Conservation (phyloP, 345 rosid genomes). For the Lepidium africanum region DNA sequence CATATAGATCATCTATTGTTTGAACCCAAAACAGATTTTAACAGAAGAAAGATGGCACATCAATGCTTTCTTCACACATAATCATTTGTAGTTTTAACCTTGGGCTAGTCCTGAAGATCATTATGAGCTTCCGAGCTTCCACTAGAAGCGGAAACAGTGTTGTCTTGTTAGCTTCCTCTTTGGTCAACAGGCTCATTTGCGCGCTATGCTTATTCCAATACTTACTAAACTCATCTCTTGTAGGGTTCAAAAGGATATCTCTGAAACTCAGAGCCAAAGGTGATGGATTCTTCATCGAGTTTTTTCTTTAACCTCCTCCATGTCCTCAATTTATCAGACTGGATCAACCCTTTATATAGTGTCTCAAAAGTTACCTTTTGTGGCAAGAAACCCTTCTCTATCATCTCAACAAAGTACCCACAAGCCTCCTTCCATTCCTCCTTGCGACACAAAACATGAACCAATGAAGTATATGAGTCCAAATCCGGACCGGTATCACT, state of each 20-base stretch:
- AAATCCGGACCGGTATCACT: slow-evolving; percentile 54
- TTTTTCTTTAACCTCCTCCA: slow-evolving; percentile 91
- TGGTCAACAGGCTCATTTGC: too few relatives aligned
- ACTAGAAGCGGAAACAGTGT: too few relatives aligned
- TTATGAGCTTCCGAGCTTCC: too few relatives aligned
- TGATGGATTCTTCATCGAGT: slow-evolving; percentile 69
- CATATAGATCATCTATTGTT: too few relatives aligned
- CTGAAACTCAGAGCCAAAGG: slow-evolving; percentile 67
- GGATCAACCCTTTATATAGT: slow-evolving; percentile 69
- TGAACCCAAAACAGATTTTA: too few relatives aligned
- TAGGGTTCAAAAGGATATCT: slow-evolving; percentile 60
- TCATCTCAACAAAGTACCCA: slow-evolving; percentile 76
- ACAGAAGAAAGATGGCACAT: too few relatives aligned
- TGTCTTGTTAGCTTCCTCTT: too few relatives aligned
- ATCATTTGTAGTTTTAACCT: too few relatives aligned
- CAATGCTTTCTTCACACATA: too few relatives aligned
- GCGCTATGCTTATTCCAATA: too few relatives aligned
- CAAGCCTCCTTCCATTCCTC: slow-evolving; percentile 76
- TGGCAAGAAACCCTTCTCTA: slow-evolving; percentile 81
- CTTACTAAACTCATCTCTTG: slow-evolving; percentile 34
- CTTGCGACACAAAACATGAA: slow-evolving; percentile 62
- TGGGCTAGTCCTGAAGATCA: too few relatives aligned
- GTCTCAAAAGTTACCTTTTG: slow-evolving; percentile 84
- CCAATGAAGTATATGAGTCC: slow-evolving; percentile 68
- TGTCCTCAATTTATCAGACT: slow-evolving; percentile 75